Conservation (phyloP, 1,284 basidiomycete genomes). For the Trichosporon ovoides region DNA sequence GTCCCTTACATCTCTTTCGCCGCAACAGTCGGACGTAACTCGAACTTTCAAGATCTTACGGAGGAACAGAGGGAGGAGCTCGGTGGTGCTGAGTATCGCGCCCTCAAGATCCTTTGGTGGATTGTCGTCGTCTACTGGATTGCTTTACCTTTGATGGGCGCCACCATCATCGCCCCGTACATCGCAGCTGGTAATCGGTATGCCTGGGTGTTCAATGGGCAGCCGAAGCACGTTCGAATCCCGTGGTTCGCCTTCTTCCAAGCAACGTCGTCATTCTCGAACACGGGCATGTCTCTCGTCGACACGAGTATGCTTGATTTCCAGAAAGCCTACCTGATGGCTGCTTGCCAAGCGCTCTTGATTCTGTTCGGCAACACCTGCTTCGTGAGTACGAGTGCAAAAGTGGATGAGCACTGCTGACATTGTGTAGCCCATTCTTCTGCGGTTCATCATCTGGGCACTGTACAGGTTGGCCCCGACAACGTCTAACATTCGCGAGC, state of each 20-base stretch:
- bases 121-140: constrained; percentile 67
- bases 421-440: constrained; percentile 60
- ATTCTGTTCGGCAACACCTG: constrained; percentile 88
- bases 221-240: constrained; percentile 55
- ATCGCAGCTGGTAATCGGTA: constrained; percentile 58
- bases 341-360: constrained; percentile 54
- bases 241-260: constrained; percentile 84
- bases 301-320: constrained; percentile 86
- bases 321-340: constrained; percentile 73
- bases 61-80: constrained; percentile 83
- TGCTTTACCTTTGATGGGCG: constrained; percentile 60
- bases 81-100: constrained; percentile 92
- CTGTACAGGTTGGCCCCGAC: constrained; percentile 61
- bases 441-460: constrained; percentile 68
- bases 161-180: constrained; percentile 72
- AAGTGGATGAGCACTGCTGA: constrained; percentile 12
- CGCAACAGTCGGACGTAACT: constrained; percentile 78
- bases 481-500: constrained; percentile 65
- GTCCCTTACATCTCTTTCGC: constrained; percentile 85
- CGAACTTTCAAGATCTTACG: constrained; percentile 72
- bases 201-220: constrained; percentile 55
- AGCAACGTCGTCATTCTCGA: constrained; percentile 79
- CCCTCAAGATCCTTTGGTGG: constrained; percentile 71
- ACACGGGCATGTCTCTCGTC: constrained; percentile 82
- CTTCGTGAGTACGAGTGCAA: constrained; percentile 59